phyloP scores from a whole-genome alignment of 2,329 filamentous ascomycete species.

The Fusarium foetens region DNA sequence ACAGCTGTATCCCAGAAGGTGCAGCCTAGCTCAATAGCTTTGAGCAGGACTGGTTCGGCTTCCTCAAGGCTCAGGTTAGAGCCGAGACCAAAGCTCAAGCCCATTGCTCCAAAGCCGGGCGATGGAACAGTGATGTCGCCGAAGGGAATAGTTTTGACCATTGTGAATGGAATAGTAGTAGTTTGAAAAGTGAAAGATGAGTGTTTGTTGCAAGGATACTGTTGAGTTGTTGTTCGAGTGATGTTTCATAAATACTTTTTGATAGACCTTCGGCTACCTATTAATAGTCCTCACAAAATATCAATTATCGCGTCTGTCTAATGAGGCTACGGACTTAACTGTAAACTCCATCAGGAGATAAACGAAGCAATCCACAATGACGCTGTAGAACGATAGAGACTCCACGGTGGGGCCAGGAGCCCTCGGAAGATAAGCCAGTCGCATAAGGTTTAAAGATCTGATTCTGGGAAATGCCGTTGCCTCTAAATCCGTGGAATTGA shows the following conservation, averaged over 20 bases:
- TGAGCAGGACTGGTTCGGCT: conserved; percentile 5
- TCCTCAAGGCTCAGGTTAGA: neutral
- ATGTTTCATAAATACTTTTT: too few relatives aligned
- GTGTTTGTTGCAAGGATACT: neutral
- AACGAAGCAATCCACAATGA: neutral
- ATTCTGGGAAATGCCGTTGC: neutral
- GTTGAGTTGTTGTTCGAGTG: neutral
- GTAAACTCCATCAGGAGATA: neutral
- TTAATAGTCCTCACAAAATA: neutral
- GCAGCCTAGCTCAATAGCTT: conserved; percentile 2
- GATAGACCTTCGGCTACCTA: neutral
- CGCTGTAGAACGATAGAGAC: neutral
- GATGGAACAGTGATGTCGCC: neutral
- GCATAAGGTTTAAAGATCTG: neutral
- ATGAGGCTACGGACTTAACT: neutral
- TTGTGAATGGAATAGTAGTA: neutral
- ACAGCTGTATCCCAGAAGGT: conserved; percentile 18
- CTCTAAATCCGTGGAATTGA: neutral
- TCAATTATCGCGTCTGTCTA: neutral
- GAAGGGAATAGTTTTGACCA: conserved; percentile 1
- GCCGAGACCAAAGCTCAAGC: neutral
- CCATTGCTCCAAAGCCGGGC: conserved; percentile 13
- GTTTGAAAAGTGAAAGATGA: neutral
- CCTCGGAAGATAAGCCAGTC: neutral
- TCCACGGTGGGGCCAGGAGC: neutral